Conservation (phyloP, 768 basidiomycete species). For the Suillus alpinus region DNA sequence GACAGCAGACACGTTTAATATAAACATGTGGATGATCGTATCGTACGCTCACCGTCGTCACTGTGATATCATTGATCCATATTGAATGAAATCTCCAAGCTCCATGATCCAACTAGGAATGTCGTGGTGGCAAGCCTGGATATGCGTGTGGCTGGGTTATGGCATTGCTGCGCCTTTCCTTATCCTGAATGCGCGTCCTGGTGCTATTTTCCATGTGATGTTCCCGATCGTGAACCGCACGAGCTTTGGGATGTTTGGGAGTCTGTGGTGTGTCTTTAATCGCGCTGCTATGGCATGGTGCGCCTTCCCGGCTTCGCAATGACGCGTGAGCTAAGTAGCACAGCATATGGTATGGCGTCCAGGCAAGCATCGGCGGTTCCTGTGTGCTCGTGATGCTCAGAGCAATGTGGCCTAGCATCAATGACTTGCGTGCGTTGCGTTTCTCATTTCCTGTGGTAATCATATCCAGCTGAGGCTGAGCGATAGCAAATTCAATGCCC, state of each 20-base stretch:
- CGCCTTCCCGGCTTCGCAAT: constrained; percentile 24
- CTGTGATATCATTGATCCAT: not conserved
- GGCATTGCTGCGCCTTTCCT: constrained; percentile 65
- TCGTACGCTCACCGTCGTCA: constrained; percentile 26
- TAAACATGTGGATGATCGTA: constrained; percentile 81
- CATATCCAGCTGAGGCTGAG: not conserved
- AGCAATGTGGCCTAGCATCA: constrained; percentile 73
- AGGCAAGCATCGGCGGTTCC: constrained; percentile 79
- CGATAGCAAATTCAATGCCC: constrained; percentile 66
- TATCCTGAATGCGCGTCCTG: constrained; percentile 73
- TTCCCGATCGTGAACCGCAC: constrained; percentile 74
- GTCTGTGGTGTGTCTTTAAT: constrained; percentile 77
- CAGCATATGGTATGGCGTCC: constrained; percentile 77
- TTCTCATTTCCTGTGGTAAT: not conserved
- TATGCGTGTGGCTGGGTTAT: constrained; percentile 71
- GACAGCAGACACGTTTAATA: constrained; percentile 80
- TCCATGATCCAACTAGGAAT: constrained; percentile 72
- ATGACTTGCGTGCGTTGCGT: constrained; percentile 54
- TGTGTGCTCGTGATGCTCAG: constrained; percentile 74
- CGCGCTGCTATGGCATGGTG: constrained; percentile 72
- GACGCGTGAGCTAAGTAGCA: constrained; percentile 11
- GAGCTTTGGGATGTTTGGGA: constrained; percentile 79
- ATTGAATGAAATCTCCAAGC: not conserved
- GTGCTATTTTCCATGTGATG: constrained; percentile 73
- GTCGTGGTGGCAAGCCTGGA: constrained; percentile 85